These are phyloP conservation scores for Ceratocystis albifundus DNA, from an alignment of 2,329 filamentous ascomycete species.

Conservation along the genomic window DNA sequence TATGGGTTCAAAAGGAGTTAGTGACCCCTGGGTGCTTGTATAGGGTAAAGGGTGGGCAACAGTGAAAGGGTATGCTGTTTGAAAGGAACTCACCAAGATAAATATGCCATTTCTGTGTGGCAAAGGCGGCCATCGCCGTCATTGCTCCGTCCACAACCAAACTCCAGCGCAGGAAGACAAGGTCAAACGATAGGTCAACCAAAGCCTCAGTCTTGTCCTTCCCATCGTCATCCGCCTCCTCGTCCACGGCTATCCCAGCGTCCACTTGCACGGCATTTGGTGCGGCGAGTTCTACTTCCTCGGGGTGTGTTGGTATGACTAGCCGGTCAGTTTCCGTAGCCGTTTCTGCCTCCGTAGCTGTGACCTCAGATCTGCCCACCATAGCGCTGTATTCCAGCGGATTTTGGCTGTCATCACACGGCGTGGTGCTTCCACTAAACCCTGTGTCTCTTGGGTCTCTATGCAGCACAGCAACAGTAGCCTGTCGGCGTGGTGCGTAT, in stretches of 20 bases:
- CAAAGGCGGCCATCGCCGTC: slow-evolving; percentile 52
- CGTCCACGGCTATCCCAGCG: slow-evolving; percentile 28
- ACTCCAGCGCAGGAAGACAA: slow-evolving; percentile 55
- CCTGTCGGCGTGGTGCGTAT: slow-evolving; percentile 17
- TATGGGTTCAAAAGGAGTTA: slow-evolving; percentile 24
- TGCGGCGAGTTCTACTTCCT: slow-evolving; percentile 34
- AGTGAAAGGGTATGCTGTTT: too few relatives aligned
- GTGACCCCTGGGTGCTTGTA: not conserved
- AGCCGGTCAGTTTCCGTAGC: not conserved
- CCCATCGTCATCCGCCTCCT: slow-evolving; percentile 32
- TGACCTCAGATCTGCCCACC: slow-evolving; percentile 11
- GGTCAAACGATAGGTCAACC: slow-evolving; percentile 45
- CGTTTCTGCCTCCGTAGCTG: not conserved
- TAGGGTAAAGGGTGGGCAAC: not conserved
- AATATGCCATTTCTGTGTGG: slow-evolving; percentile 54
- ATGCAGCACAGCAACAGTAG: slow-evolving; percentile 20
- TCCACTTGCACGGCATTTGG: slow-evolving; percentile 38
- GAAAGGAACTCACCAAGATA: slow-evolving; percentile 40
- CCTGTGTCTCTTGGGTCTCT: not conserved
- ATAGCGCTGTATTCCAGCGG: slow-evolving; percentile 15
- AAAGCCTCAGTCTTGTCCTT: slow-evolving; percentile 26
- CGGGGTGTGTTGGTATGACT: slow-evolving; percentile 32
- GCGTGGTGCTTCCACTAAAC: slow-evolving; percentile 12
- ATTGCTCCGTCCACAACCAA: slow-evolving; percentile 53
- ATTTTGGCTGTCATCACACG: slow-evolving; percentile 11